These are phyloP conservation scores for Citrus reticulata DNA, from an alignment of 345 rosid genomes.

Conservation along the genomic window DNA sequence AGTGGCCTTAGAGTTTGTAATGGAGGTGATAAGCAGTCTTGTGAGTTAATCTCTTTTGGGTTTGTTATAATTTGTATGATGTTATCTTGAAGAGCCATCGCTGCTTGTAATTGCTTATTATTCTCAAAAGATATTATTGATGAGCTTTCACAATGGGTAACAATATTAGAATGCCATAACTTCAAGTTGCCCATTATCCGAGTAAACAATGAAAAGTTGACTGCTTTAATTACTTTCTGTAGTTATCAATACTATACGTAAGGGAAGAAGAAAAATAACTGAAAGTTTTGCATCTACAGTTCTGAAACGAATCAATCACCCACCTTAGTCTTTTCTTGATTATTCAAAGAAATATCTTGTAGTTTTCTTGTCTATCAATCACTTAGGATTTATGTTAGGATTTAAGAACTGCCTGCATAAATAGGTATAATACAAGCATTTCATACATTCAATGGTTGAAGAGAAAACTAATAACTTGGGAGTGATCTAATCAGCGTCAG, in stretches of 20 bases:
- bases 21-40: background rate
- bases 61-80: background rate
- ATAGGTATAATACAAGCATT: too few species aligned
- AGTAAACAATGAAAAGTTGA: background rate
- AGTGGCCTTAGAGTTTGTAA: background rate
- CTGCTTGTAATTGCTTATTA: background rate
- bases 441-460: background rate
- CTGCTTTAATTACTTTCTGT: background rate
- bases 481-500: background rate
- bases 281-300: background rate
- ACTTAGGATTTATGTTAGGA: background rate
- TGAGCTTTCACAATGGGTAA: background rate
- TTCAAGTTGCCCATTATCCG: background rate
- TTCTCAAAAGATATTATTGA: background rate
- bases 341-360: background rate
- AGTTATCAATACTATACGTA: background rate
- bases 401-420: background rate
- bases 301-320: background rate
- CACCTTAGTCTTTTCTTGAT: background rate
- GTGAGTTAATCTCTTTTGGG: background rate
- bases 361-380: background rate
- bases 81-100: background rate
- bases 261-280: background rate
- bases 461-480: background rate
- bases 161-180: background rate